These are phyloP conservation scores for Pseudodiploospora longispora DNA, from an alignment of 2,329 filamentous ascomycete genomes.

Conservation along the genomic window DNA sequence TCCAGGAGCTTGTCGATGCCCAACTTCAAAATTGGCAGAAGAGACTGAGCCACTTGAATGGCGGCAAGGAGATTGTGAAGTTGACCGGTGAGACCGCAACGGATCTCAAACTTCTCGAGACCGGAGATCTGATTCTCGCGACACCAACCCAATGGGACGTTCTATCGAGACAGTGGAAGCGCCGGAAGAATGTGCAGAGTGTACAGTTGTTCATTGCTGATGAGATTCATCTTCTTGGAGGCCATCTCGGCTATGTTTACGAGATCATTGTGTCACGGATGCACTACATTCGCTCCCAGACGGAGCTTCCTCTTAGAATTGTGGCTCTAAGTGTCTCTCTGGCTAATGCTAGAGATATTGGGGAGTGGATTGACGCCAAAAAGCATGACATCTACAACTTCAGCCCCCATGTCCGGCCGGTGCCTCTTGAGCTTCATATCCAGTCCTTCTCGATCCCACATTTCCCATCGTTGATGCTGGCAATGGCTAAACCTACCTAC, in stretches of 20 bases:
- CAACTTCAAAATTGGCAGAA: slow-evolving; percentile 79
- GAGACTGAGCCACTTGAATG: slow-evolving; percentile 61
- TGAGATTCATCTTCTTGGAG: slow-evolving; percentile 88
- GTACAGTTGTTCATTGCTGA: slow-evolving; percentile 91
- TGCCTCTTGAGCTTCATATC: slow-evolving; percentile 87
- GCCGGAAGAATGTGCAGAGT: slow-evolving; percentile 87
- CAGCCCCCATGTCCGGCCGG: slow-evolving; percentile 79
- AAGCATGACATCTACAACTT: slow-evolving; percentile 99
- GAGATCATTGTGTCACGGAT: slow-evolving; percentile 96
- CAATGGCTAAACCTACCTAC: slow-evolving; percentile 94
- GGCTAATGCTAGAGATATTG: slow-evolving; percentile 86
- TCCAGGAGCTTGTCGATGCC: slow-evolving; percentile 84
- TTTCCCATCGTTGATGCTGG: slow-evolving; percentile 95
- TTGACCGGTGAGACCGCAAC: slow-evolving; percentile 87
- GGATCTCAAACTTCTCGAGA: slow-evolving; percentile 81
- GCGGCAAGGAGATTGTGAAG: slow-evolving; percentile 86
- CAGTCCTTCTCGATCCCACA: slow-evolving; percentile 95
- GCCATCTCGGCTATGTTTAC: slow-evolving; percentile 79
- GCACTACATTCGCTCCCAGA: slow-evolving; percentile 88
- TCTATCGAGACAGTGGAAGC: slow-evolving; percentile 90
- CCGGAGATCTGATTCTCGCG: slow-evolving; percentile 81
- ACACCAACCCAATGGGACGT: slow-evolving; percentile 96
- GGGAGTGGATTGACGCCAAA: slow-evolving; percentile 95
- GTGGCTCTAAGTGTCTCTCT: slow-evolving; percentile 86
- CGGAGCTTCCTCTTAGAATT: slow-evolving; percentile 77